Evolutionary conservation across 257 asterid species (phyloP), one percentile per base, ranked within the genome.

Genomic region (Echium plantagineum): DNA sequence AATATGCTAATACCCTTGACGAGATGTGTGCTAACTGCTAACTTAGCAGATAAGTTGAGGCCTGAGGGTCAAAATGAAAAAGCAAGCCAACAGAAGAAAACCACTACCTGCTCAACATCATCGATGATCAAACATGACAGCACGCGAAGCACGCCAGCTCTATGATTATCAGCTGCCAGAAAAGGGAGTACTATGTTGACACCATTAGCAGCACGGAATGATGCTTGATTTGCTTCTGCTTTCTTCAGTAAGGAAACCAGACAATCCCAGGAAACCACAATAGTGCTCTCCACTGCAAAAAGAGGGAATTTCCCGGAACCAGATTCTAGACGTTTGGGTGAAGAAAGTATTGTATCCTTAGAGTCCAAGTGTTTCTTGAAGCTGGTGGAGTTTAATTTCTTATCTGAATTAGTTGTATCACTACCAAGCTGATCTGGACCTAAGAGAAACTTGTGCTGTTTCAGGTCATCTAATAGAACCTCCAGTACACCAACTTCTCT

Each of bases 401-500:
- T 71, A 69, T 89, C 97, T 73, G 72, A 47, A 21, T 78, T 81
- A 72, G 74, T 66, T 66, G 64, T 78, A 58, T 78, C 89, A 66
- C 63, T 59, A 26, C 64, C 61, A 57, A 70, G 80, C 74, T 80
- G 91, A 74, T 84, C 97, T 4, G 91, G 78, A 49, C 90, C 96
- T 48, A 75, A 68, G 57, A 85, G 85, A 77, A 86, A 80, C 65
- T 76, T 86, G 66, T 89, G 94, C 78, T 86, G 95, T 81, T 86
- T 89, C 66, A 93, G 81, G 85, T 93, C 99, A 75, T 93, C 99
- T 65, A 93, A 74, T 65, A 93, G 74, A 77, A 93, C 94, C 79
- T 89, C 99, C 74, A 93, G 79, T 67, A 93, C 88, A 57, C 99
- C 99, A 73, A 89, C 96, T 75, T 93, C 97, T 68, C 99, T 83